These are phyloP conservation scores for Multifurca ochricompacta DNA, from an alignment of 768 basidiomycete genomes.

Conservation along the genomic window DNA sequence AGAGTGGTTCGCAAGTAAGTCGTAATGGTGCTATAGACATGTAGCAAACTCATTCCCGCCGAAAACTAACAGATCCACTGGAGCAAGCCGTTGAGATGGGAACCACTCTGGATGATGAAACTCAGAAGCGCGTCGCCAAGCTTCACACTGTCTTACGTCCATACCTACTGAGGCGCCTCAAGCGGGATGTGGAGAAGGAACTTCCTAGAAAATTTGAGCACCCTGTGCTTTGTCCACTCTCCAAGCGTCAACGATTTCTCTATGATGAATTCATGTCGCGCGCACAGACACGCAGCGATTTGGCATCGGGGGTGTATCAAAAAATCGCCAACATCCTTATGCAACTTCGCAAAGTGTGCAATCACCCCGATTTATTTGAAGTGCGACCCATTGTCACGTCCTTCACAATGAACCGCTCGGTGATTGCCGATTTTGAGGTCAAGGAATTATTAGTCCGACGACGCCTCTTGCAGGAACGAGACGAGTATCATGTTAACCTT, in stretches of 20 bases:
- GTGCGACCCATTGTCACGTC: constrained; percentile 77
- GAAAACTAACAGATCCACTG: constrained; percentile 60
- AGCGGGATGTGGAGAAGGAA: constrained; percentile 95
- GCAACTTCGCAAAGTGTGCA: constrained; percentile 96
- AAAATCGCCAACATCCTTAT: constrained; percentile 93
- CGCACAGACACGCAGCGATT: constrained; percentile 71
- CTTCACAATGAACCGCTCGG: constrained; percentile 68
- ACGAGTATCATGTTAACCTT: constrained; percentile 51
- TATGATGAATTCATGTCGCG: constrained; percentile 96
- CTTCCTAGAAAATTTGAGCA: constrained; percentile 93
- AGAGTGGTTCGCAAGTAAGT: constrained; percentile 93
- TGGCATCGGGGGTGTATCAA: constrained; percentile 80
- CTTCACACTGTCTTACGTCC: constrained; percentile 94
- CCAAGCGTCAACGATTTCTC: constrained; percentile 88
- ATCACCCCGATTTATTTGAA: constrained; percentile 90
- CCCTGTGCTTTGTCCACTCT: constrained; percentile 78
- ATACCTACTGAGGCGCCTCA: constrained; percentile 90
- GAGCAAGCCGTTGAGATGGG: constrained; percentile 92
- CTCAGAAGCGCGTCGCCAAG: constrained; percentile 73
- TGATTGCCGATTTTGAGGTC: constrained; percentile 72
- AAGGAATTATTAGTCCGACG: constrained; percentile 83
- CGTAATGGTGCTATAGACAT: neutral
- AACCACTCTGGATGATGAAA: constrained; percentile 68
- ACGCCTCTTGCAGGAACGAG: constrained; percentile 47
- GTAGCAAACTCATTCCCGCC: constrained; percentile 1